These are phyloP conservation scores for Syncephalastrum contaminatum DNA, from an alignment of 371 early-diverging fungal species.

Conservation along the genomic window DNA sequence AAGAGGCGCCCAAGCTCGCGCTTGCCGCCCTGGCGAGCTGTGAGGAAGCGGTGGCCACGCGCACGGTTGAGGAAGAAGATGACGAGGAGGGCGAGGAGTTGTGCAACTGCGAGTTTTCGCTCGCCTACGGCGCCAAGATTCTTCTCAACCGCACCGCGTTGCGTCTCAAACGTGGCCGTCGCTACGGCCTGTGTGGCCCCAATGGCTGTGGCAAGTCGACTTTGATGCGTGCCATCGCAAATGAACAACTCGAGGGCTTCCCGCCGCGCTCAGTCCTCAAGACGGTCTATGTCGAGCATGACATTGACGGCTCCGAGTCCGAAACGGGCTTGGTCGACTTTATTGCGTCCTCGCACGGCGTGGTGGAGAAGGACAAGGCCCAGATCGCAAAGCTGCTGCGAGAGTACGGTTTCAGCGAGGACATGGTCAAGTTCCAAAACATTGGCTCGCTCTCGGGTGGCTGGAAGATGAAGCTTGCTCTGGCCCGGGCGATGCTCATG, in stretches of 20 bases:
- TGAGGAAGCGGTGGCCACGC: constrained; percentile 37
- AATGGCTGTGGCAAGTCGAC: constrained; percentile 84
- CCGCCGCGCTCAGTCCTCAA: constrained; percentile 64
- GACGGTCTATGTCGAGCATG: constrained; percentile 73
- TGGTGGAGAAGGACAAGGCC: constrained; percentile 46
- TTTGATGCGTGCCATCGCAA: constrained; percentile 76
- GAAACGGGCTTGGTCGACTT: constrained; percentile 66
- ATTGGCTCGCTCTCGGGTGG: constrained; percentile 83
- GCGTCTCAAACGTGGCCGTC: constrained; percentile 69
- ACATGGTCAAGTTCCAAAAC: constrained; percentile 54
- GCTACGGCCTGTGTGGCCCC: constrained; percentile 78
- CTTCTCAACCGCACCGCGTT: constrained; percentile 73
- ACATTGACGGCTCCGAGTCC: constrained; percentile 72
- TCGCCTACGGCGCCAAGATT: constrained; percentile 84
- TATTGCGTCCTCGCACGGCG: constrained; percentile 48
- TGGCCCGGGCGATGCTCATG: constrained; percentile 78
- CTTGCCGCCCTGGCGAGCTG: constrained; percentile 30
- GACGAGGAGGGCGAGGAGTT: constrained; percentile 71
- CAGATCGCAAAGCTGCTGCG: constrained; percentile 55
- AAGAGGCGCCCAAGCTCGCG: constrained; percentile 4
- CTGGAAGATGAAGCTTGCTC: constrained; percentile 85
- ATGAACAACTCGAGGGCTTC: constrained; percentile 73
- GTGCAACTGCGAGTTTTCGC: constrained; percentile 74
- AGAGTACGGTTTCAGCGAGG: constrained; percentile 67
- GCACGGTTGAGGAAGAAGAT: constrained; percentile 45